These are phyloP conservation scores for Tarenaya hassleriana DNA, from an alignment of 345 rosid genomes.

Conservation along the genomic window DNA sequence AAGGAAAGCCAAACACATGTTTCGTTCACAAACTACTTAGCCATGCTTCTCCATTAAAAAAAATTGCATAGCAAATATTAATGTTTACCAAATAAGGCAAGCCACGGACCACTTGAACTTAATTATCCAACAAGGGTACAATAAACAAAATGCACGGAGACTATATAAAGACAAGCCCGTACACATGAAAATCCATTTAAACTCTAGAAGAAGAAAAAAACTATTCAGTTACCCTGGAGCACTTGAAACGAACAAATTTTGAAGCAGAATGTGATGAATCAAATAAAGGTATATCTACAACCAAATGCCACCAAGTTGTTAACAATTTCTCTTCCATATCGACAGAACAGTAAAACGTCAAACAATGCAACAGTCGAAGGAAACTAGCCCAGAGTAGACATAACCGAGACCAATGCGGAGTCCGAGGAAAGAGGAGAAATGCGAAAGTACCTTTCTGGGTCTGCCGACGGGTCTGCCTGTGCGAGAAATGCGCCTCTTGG, in stretches of 20 bases:
- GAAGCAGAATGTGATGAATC: neutral
- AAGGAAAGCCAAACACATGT: too few species aligned
- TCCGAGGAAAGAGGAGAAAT: neutral
- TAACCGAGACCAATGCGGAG: neutral
- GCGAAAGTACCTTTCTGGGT: conserved; percentile 50
- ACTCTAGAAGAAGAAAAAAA: conserved; percentile 9
- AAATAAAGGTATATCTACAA: neutral
- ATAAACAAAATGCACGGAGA: neutral
- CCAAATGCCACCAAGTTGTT: conserved; percentile 16
- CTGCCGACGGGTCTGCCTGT: conserved; percentile 52
- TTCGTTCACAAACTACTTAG: too few species aligned
- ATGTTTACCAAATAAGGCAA: neutral
- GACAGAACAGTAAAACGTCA: neutral
- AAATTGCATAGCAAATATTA: too few species aligned
- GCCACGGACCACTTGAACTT: conserved; percentile 13
- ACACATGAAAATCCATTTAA: conserved; percentile 17
- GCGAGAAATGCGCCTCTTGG: conserved; percentile 15
- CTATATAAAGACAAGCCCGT: conserved; percentile 17
- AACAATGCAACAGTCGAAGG: neutral
- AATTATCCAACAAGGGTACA: conserved; percentile 10
- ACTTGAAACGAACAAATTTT: neutral
- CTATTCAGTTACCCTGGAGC: too few species aligned
- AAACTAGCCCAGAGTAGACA: neutral
- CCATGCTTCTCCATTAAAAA: too few species aligned
- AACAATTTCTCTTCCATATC: conserved; percentile 16